Conservation (phyloP, 768 basidiomycete genomes). For the Kwoniella dejecticola region DNA sequence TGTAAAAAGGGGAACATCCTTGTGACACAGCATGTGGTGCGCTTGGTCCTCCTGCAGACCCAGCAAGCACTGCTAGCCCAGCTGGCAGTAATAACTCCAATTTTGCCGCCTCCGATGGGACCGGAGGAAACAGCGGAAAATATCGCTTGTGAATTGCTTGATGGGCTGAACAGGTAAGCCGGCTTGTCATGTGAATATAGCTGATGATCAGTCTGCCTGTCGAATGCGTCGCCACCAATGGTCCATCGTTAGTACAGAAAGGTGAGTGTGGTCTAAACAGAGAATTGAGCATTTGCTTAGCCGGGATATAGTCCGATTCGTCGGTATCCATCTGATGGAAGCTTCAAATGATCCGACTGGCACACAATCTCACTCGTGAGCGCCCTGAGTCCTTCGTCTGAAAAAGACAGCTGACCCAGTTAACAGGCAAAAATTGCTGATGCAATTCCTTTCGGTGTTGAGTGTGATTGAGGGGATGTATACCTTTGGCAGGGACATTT, state of each 20-base stretch:
- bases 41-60: constrained; percentile 49
- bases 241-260: constrained; percentile 51
- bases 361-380: constrained; percentile 42
- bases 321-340: constrained; percentile 49
- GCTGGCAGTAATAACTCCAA: constrained; percentile 40
- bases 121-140: constrained; percentile 39
- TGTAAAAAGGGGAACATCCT: constrained; percentile 53
- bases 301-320: constrained; percentile 51
- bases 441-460: constrained; percentile 46
- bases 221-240: constrained; percentile 52
- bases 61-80: constrained; percentile 41
- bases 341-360: constrained; percentile 19
- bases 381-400: not conserved
- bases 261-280: constrained; percentile 30
- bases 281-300: too few relatives aligned
- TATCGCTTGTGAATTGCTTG: constrained; percentile 49
- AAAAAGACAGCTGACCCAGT: not conserved
- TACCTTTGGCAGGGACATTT: constrained; percentile 45
- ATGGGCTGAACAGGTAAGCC: constrained; percentile 46
- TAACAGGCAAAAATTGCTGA: constrained; percentile 38
- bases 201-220: constrained; percentile 40
- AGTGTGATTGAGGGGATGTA: constrained; percentile 51
- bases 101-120: constrained; percentile 27
- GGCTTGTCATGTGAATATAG: not conserved
- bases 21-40: constrained; percentile 49